Evolutionary conservation across 768 basidiomycete genomes (phyloP).

Genomic region (Mycena floridula): DNA sequence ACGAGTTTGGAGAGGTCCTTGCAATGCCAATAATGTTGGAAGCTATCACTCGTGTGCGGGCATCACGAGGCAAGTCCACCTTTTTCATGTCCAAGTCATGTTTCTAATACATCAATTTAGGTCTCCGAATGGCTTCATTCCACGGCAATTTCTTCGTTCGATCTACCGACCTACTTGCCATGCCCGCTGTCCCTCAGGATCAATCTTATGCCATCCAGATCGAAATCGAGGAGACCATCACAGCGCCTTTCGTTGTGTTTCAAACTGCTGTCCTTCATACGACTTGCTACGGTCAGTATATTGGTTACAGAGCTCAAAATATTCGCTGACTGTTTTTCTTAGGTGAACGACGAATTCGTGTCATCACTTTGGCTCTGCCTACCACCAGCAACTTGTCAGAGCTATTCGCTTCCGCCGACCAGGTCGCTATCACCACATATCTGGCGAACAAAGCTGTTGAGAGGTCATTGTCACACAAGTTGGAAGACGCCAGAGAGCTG

Average conservation of each 20-base stretch:
- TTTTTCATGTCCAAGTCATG: background rate
- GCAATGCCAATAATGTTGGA: constrained; percentile 95
- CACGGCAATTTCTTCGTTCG: constrained; percentile 99
- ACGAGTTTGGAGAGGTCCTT: constrained; percentile 91
- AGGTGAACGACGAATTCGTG: constrained; percentile 86
- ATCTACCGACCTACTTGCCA: constrained; percentile 91
- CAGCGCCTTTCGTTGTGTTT: constrained; percentile 85
- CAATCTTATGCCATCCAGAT: constrained; percentile 95
- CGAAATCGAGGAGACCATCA: constrained; percentile 92
- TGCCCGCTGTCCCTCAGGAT: constrained; percentile 95
- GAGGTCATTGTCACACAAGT: constrained; percentile 72
- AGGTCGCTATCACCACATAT: constrained; percentile 77
- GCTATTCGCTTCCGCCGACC: constrained; percentile 85
- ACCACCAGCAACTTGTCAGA: constrained; percentile 86
- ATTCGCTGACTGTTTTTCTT: background rate
- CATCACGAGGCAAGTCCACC: constrained; percentile 68
- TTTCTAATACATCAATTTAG: constrained; percentile 25
- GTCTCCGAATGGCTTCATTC: constrained; percentile 94
- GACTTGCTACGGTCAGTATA: constrained; percentile 69
- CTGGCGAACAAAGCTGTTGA: constrained; percentile 93
- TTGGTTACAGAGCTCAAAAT: too few species aligned
- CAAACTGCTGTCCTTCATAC: constrained; percentile 95
- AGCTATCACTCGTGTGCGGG: constrained; percentile 95
- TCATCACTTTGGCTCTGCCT: constrained; percentile 82
- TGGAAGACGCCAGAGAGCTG: constrained; percentile 88